Percentiles rank a stretch among this genome's conserved stretches.
These are phyloP conservation scores for Carnegiea gigantea DNA, from an alignment of 179 eudicot species.

Conservation along the genomic window DNA sequence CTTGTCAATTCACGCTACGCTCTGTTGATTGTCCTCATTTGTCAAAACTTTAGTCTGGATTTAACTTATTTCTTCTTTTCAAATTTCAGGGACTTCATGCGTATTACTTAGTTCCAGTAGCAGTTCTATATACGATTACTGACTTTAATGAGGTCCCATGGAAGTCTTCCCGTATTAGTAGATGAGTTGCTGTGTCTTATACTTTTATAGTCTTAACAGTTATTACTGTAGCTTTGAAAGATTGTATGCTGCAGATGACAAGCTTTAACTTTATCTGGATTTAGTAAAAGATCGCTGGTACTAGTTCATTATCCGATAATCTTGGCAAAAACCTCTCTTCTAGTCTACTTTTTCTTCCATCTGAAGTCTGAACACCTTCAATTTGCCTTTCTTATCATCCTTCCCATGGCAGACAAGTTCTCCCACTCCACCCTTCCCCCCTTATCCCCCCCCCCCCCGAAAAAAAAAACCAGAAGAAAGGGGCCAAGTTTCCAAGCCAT, in stretches of 20 bases:
- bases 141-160: not conserved
- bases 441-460: not conserved
- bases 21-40: not conserved
- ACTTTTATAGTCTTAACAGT: no score
- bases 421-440: not conserved
- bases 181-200: not conserved
- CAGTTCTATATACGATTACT: not conserved
- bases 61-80: not conserved
- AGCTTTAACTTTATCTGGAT: not conserved
- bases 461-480: not conserved
- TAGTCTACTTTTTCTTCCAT: not conserved
- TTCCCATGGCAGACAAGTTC: not conserved
- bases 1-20: no score
- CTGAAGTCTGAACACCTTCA: not conserved
- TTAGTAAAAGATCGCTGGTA: not conserved
- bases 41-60: not conserved
- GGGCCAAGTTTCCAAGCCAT: not conserved
- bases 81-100: not conserved
- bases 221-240: not conserved
- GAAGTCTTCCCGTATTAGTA: not conserved
- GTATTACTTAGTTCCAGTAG: no score
- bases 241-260: no score
- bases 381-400: not conserved
- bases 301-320: not conserved
- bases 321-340: not conserved